Base-by-base conservation (phyloP, 768 basidiomycete genomes). In the Sporobolomyces roseus region DNA sequence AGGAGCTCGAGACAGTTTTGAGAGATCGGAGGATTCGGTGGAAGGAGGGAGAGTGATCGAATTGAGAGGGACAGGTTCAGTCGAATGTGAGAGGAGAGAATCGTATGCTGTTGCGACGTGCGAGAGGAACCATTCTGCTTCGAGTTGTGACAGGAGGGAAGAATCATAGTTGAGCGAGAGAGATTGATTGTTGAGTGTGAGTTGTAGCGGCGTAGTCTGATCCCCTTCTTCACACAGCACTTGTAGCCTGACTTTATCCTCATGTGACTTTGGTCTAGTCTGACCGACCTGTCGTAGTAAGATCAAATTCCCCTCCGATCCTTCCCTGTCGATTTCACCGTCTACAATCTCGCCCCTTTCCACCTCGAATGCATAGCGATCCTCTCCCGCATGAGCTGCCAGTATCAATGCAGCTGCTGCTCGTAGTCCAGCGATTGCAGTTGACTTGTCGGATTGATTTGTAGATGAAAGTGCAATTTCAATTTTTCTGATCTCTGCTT, bases 101-200 rank as follows among this genome's bases (percentile, higher is more conserved):
- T 9, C 0, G 23, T 51, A 6, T 1, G 51, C 46, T 23, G 55
- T 43, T 0, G 14, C 10, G 30, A 72, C 25, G 64, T 72, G 71
- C 16, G 55, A 32, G 41, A 68, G 54, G 38, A 72, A 66, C 71
- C 71, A 72, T 4, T 29, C 13, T 12, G 71, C 71, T n/a, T 72
- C 71, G 50, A 65, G 64, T 0, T 17, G 13, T 6, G 66, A 51
- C 5, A 72, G 33, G 45, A 68, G n/a, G 14, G 50, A 9, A 2
- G 50, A 1, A 51, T 72, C 71, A 66, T 30, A 63, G 3, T 43
- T 23, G 50, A 72, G 64, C 25, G 35, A 30, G 21, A 9, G 52
- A 59, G 29, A 38, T 21, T 16, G 16, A 2, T 21, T 9, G 51
- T 25, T 17, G 4, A 36, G n/a, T 7, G 13, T 9, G 50, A 53